phyloP scores from a whole-genome alignment of 2,329 filamentous ascomycete genomes.

The Thielaviopsis populi region DNA sequence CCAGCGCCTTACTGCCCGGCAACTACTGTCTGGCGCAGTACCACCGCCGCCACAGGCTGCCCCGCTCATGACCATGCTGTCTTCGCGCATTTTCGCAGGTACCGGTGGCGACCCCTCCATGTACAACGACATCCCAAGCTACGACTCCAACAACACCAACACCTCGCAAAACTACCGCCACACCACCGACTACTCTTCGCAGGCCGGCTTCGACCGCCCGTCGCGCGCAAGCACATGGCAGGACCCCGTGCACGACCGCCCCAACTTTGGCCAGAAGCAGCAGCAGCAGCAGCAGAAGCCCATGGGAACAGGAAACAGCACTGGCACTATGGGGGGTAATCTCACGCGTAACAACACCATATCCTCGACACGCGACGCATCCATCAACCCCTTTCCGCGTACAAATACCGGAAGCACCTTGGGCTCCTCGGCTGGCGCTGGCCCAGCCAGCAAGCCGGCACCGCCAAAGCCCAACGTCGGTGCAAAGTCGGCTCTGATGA shows the following conservation, averaged over 20 bases:
- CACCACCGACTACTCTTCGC: slow-evolving; percentile 26
- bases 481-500: slow-evolving; percentile 39
- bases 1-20: slow-evolving; percentile 60
- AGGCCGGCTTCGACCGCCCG: slow-evolving; percentile 40
- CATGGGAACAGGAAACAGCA: neutral
- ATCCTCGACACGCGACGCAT: slow-evolving; percentile 22
- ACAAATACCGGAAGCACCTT: slow-evolving; percentile 13
- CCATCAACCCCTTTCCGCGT: slow-evolving; percentile 12
- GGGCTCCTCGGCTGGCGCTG: slow-evolving; percentile 34
- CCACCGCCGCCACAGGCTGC: slow-evolving; percentile 67
- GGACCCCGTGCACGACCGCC: slow-evolving; percentile 54
- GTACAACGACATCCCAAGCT: slow-evolving; percentile 90
- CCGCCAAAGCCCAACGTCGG: slow-evolving; percentile 80
- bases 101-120: slow-evolving; percentile 45
- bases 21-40: slow-evolving; percentile 67
- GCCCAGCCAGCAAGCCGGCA: slow-evolving; percentile 41
- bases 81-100: slow-evolving; percentile 70
- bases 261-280: slow-evolving; percentile 1
- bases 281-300: neutral
- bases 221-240: slow-evolving; percentile 56
- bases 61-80: slow-evolving; percentile 70
- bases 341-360: slow-evolving; percentile 36
- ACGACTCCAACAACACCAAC: slow-evolving; percentile 69
- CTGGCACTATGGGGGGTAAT: neutral
- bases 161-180: slow-evolving; percentile 60